Evolutionary conservation across 1,139 yeast genomes (phyloP), one percentile per base, ranked within the genome.

Genomic region (Diutina rugosa): DNA sequence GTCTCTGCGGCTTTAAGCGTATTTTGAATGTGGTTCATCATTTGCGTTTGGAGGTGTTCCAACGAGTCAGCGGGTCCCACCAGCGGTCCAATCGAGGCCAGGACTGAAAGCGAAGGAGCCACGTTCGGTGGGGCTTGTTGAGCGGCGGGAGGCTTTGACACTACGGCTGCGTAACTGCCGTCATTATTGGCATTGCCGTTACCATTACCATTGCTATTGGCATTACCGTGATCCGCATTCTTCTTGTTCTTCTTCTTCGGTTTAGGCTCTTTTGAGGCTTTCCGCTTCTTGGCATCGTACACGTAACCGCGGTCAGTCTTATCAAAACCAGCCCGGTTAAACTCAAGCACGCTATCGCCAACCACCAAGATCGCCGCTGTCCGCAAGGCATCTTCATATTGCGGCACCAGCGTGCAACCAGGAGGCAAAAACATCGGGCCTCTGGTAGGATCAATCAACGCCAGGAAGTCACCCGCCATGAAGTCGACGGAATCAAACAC

Each of bases 401-500:
- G 21, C 3, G 8, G 28, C 18, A 49, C 35, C 53, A 49, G 53
- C 7, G 38, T 12, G n/a, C 21, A 28, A 1, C 51, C 51, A 2
- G 38, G 18, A 4, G 53, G 53, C 9, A 49, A 32, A 7, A 32
- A 32, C 53, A 32, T 16, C 8, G 51, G 51, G 2, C 51, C 35
- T 8, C 21, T 6, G 21, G n/a, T 29, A 21, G 8, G 21, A 16
- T 49, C 53, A 7, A n/a, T 10, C 6, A 49, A n/a, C 12, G 16
- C 26, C 26, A 12, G 14, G 26, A 32, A 49, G 10, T 49, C 53
- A 1, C 53, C 53, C 10, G 53, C 44, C 53, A 49, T 49, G 46
- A 68, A 64, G 57, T 73, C 68, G 48, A 65, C 64, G n/a, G 69
- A 60, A 32, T 61, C 60, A 59, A 74, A 75, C 55, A 75, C 63